Base-by-base conservation (phyloP, 768 basidiomycete species). In the Lentinula edodes region DNA sequence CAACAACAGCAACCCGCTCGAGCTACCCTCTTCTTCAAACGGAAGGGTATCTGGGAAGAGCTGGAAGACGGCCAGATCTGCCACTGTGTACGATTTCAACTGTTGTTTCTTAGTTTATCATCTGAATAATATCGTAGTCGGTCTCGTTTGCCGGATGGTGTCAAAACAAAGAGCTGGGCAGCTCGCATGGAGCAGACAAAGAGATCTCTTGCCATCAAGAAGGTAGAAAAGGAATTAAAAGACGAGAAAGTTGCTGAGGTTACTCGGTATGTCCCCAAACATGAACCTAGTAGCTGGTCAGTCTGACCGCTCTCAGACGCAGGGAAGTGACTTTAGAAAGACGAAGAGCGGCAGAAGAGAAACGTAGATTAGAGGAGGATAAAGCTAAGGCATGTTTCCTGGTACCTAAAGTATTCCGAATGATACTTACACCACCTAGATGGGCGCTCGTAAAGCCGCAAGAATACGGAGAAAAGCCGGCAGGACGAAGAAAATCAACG, bases 381-480 rank as follows among this genome's bases (percentile, higher is more conserved):
- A 85, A 86, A 67, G 82, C 81, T 32, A 83, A 85, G 78, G 88
- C 84, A 63, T 4, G 64, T 51, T 57, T 2, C 51, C n/a, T 57
- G 66, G 28, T 28, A 28, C 51, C 54, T 48, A 42, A 57, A 1
- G 43, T 23, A 23, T 43, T 41, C 50, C 15, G 15, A 34, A 20
- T 12, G 18, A 38, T 55, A 12, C 23, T 60, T 13, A 48, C 43
- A 58, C 46, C 23, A 38, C 28, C 12, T 65, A 93, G 91, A 89
- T 94, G 87, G 89, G 91, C 61, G 89, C 88, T 51, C 79, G 85
- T 60, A 93, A 88, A 72, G 83, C 90, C 43, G 88, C 89, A 15
- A 78, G 91, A 61, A 75, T 90, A 39, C 83, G 86, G 61, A 83
- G 88, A 61, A 88, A 77, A 73, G 86, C 85, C 52, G 91, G 91